Evolutionary conservation across 192 early-diverging fungal species (phyloP), one percentile per base, ranked within the genome.

Genomic region (Coemansia sp.): DNA sequence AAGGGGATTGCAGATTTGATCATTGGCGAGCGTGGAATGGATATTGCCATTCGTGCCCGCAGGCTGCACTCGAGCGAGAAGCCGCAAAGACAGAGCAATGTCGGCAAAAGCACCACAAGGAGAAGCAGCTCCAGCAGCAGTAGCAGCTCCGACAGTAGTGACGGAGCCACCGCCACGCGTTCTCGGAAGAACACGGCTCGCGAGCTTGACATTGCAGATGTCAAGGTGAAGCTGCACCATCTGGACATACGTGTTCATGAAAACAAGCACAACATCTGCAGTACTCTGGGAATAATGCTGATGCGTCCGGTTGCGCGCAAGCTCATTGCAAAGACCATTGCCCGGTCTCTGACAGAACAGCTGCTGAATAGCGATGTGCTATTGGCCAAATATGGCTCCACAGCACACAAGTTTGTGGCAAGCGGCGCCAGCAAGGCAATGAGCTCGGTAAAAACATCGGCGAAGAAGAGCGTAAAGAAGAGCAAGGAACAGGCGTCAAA

Each of bases 1-100:
- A 83, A 77, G 69, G 80, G 80, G 11, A 65, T 83, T 9, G 80
- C 75, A 16, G 69, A 83, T 23, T 11, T 83, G n/a, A 23, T 74
- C 10, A 56, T 83, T 21, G 68, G 69, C 11, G 75, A 65, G 18
- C 74, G 75, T 10, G 80, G 80, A 39, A 77, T 83, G 80, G 80
- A 83, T 26, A 65, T 83, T 12, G 42, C 45, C 40, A 41, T 83
- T 47, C 68, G 59, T 37, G 49, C 66, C 62, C 80, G 80, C 52
- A 70, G 61, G 61, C 69, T 83, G 56, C 80, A 83, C 65, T 11
- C 18, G 15, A 77, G 80, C 66, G 80, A 83, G 45, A 77, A 77
- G 67, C 64, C 75, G 18, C 70, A 65, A 11, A 59, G n/a, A 38
- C 57, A 60, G 49, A 39, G 38, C 59, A 10, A n/a, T 43, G 45